Evolutionary conservation across 257 asterid species (phyloP).

Genomic region (Verbena officinalis): DNA sequence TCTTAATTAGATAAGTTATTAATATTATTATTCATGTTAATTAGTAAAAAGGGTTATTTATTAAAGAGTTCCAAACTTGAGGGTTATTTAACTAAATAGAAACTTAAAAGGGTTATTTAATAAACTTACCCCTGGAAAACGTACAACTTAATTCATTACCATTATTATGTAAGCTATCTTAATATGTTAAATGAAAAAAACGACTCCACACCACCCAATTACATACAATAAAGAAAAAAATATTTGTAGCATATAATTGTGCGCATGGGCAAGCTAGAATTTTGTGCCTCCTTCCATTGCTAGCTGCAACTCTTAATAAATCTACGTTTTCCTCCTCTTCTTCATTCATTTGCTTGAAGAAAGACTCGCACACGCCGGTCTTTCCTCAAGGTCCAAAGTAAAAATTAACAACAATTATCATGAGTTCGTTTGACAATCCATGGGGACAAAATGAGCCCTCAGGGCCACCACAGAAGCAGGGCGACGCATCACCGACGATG

Average conservation of each 20-base stretch:
- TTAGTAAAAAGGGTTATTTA: too few relatives aligned
- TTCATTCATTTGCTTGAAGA: constrained; percentile 19
- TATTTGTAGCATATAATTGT: constrained; percentile 13
- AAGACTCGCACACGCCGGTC: constrained; percentile 25
- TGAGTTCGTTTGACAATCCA: constrained; percentile 16
- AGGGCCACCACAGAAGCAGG: constrained; percentile 18
- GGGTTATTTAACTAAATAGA: too few relatives aligned
- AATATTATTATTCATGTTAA: too few relatives aligned
- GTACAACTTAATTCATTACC: too few relatives aligned
- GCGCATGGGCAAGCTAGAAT: constrained; percentile 24
- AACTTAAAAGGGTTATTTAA: too few relatives aligned
- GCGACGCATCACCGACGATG: constrained; percentile 19
- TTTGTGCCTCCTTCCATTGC: constrained; percentile 19
- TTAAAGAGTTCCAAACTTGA: too few relatives aligned
- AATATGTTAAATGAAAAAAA: too few relatives aligned
- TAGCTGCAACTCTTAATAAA: background rate
- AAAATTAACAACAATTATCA: background rate
- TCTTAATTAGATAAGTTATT: too few relatives aligned
- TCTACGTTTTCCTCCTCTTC: background rate
- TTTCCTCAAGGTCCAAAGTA: constrained; percentile 26
- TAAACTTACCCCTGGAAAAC: too few relatives aligned
- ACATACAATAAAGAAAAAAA: background rate
- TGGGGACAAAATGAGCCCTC: background rate
- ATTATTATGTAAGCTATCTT: too few relatives aligned
- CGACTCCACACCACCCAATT: too few relatives aligned